Percentiles rank a stretch among this genome's conserved stretches.
Conservation (phyloP, 2,329 filamentous ascomycete genomes). For the Paracoccidioides lutzii region DNA sequence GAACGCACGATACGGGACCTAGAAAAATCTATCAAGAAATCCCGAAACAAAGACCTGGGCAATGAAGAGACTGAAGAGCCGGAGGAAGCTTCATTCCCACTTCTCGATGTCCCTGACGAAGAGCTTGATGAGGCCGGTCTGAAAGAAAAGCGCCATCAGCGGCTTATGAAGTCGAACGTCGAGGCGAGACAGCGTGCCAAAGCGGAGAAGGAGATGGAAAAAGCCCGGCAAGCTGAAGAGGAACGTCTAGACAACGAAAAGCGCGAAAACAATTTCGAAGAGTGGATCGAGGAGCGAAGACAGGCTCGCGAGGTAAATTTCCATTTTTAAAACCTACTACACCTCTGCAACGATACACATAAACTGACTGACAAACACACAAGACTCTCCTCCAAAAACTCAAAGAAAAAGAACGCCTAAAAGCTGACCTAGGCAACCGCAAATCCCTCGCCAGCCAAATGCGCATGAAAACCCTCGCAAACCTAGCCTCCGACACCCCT, state of each 20-base stretch:
- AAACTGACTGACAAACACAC: no score
- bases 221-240: conserved; percentile 68
- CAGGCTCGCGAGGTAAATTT: conserved; percentile 46
- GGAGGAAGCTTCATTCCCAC: conserved; percentile 67
- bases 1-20: conserved; percentile 78
- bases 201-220: conserved; percentile 87
- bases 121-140: conserved; percentile 81
- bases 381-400: conserved; percentile 62
- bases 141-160: conserved; percentile 86
- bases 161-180: conserved; percentile 85
- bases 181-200: conserved; percentile 90
- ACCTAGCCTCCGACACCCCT: conserved; percentile 81
- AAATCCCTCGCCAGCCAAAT: conserved; percentile 94
- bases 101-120: conserved; percentile 82
- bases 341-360: conserved; percentile 8
- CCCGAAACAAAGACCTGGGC: conserved; percentile 85
- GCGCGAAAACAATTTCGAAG: conserved; percentile 69
- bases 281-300: conserved; percentile 74
- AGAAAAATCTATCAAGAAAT: conserved; percentile 78
- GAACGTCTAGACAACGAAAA: conserved; percentile 72
- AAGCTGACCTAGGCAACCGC: conserved; percentile 87
- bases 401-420: conserved; percentile 84
- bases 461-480: conserved; percentile 96
- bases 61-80: conserved; percentile 70
- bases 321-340: conserved; percentile 9